A percentile compares a stretch with the other conserved stretches of the same genome.
Evolutionary conservation across 305 asterid species (phyloP).

Genomic region (Solanum hybrid): DNA sequence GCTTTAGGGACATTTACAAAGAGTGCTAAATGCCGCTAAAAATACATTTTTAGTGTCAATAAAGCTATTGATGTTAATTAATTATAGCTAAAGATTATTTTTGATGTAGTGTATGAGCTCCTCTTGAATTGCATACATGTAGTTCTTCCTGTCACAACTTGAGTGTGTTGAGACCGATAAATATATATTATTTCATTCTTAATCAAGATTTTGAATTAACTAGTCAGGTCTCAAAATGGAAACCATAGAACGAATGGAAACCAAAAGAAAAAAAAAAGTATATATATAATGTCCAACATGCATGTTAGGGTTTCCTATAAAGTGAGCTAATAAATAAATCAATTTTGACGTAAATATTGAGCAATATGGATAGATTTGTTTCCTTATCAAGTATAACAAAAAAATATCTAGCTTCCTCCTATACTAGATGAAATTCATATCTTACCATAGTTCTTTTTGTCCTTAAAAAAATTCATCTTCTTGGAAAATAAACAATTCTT

Average conservation of each 20-base stretch:
- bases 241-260: background rate
- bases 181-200: background rate
- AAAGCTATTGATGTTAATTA: no score
- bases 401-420: background rate
- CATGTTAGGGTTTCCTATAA: background rate
- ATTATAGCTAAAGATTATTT: rapidly evolving
- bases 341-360: background rate
- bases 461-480: background rate
- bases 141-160: background rate
- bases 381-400: background rate
- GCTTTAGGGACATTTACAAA: no score
- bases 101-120: background rate
- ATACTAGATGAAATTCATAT: background rate
- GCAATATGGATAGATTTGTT: background rate
- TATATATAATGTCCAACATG: background rate
- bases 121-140: background rate
- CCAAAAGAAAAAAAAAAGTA: background rate
- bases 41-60: no score
- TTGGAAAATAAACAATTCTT: background rate
- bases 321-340: background rate
- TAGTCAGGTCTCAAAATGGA: background rate
- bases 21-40: no score
- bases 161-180: background rate
- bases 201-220: background rate
- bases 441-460: background rate